Evolutionary conservation across 305 asterid species (phyloP), one percentile per base, ranked within the genome.

Genomic region (Petunia hybrid): DNA sequence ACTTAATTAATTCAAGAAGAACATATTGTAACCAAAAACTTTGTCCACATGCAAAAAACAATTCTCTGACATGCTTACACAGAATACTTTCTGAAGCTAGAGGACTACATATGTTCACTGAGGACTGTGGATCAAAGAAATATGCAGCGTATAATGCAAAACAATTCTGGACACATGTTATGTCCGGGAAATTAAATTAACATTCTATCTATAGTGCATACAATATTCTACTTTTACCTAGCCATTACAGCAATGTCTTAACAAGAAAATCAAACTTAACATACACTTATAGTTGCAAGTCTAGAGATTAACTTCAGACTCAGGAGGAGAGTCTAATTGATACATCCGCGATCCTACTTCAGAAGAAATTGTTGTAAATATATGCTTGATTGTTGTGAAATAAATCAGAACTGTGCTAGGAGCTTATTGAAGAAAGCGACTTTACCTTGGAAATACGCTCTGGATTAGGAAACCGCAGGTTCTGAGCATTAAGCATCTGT

Each of bases 401-500:
- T 12, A 64, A 64, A 64, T 38, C 70, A 38, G 5, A 64, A 38
- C 70, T 64, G 39, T 38, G 46, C 46, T 10, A 35, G 8, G 38
- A 75, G 39, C 79, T 75, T 55, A 43, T 43, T 7, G 38, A 74
- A 74, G 79, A 74, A 74, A 36, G 48, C 38, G 2, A 53, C 4
- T 38, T 77, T 55, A 93, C 98, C 97, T 94, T 94, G 68, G 98
- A 86, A 76, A 94, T 71, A 85, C 97, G 97, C 86, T 95, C 97
- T 10, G 97, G 98, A 82, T 91, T 92, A 14, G 93, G 91, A 65
- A 91, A 95, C 1, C 91, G 88, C 8, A 95, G 87, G 88, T 91
- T 94, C 85, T 94, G 97, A 77, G 99, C 90, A 69, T 92, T 83
- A 80, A 95, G 98, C 97, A 94, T 94, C 85, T 95, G 97, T 5